phyloP scores from a whole-genome alignment of 1,284 basidiomycete species.

The Fistulinella cinereoalba region DNA sequence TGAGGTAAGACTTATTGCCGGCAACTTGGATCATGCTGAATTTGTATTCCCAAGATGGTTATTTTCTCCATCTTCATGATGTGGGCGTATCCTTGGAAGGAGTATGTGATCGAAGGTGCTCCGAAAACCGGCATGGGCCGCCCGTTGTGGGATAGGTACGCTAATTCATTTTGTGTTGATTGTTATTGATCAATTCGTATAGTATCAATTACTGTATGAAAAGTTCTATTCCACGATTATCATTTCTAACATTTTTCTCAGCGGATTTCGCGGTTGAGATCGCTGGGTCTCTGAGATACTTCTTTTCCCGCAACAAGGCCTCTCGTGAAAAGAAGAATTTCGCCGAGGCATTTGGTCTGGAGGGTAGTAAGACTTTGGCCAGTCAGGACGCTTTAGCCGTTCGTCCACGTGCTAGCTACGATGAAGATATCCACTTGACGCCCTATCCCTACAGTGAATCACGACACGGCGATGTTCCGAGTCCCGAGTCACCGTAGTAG shows the following conservation, averaged over 20 bases:
- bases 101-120: conserved; percentile 49
- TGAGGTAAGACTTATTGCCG: conserved; percentile 49
- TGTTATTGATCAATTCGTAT: conserved; percentile 4
- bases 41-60: conserved; percentile 58
- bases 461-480: conserved; percentile 4
- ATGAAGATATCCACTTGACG: conserved; percentile 46
- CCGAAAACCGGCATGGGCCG: conserved; percentile 53
- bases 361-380: conserved; percentile 8
- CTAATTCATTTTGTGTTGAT: neutral
- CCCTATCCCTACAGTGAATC: conserved; percentile 38
- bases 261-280: conserved; percentile 70
- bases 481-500: conserved; percentile 3
- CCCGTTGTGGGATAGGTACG: conserved; percentile 71
- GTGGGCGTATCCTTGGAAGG: conserved; percentile 75
- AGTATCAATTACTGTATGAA: conserved; percentile 70
- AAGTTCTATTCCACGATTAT: neutral
- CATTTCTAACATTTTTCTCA: conserved; percentile 25
- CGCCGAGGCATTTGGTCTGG: conserved; percentile 52
- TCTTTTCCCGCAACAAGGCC: conserved; percentile 50
- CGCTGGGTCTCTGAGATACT: conserved; percentile 55
- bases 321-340: conserved; percentile 29
- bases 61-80: conserved; percentile 74
- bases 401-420: conserved; percentile 35
- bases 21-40: conserved; percentile 1
- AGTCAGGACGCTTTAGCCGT: conserved; percentile 17